Evolutionary conservation across 2,329 filamentous ascomycete species (phyloP).

Genomic region (Fusarium acutatum): DNA sequence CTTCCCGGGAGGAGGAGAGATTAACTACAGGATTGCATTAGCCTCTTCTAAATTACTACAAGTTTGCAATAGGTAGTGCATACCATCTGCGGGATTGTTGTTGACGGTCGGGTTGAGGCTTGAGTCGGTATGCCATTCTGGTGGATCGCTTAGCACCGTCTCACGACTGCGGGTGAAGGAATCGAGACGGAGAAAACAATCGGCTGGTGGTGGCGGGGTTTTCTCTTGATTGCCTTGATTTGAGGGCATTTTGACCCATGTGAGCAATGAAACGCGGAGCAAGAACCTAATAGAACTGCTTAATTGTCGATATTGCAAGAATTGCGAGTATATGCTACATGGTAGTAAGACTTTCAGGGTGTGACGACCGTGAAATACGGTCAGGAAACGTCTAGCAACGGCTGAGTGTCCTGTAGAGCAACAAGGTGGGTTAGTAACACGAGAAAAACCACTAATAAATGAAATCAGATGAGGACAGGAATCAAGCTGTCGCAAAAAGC

Average conservation of each 20-base stretch:
- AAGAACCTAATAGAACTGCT: not conserved
- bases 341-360: not conserved
- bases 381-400: not conserved
- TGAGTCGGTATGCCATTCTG: not conserved
- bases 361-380: not conserved
- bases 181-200: not conserved
- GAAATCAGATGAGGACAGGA: not conserved
- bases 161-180: not conserved
- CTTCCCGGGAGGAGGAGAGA: constrained; percentile 61
- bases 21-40: constrained; percentile 49
- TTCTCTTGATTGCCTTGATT: not conserved
- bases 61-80: not conserved
- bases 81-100: not conserved
- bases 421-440: not conserved
- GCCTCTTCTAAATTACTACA: not conserved
- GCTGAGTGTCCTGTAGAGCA: not conserved
- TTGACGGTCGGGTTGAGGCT: not conserved
- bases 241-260: not conserved
- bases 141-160: not conserved
- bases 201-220: not conserved
- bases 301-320: not conserved
- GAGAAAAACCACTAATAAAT: not conserved
- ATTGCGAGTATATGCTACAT: not conserved
- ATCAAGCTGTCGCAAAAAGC: not conserved
- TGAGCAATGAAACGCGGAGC: not conserved